These are phyloP conservation scores for Cercospora canescens DNA, from an alignment of 2,329 filamentous ascomycete genomes.

Conservation along the genomic window DNA sequence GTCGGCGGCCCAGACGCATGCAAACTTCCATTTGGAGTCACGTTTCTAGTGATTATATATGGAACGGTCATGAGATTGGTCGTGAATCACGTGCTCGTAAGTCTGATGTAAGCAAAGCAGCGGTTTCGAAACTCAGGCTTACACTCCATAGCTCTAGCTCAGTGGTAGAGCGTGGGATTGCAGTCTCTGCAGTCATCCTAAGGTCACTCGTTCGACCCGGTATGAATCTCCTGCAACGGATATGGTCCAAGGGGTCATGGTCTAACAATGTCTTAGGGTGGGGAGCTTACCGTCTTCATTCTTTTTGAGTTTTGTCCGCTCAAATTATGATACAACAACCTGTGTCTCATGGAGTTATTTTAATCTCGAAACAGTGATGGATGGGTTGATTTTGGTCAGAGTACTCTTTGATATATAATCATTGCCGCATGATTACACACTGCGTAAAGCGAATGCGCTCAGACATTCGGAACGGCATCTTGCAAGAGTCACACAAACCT, in stretches of 20 bases:
- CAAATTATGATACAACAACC: not conserved
- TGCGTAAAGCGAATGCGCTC: too few species aligned
- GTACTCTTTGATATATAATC: too few species aligned
- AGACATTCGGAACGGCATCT: too few species aligned
- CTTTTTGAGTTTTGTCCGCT: not conserved
- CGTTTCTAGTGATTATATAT: not conserved
- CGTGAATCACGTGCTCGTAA: not conserved
- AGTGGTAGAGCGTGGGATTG: conserved; percentile 33
- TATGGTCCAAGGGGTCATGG: not conserved
- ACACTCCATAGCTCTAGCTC: conserved; percentile 20
- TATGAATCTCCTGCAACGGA: not conserved
- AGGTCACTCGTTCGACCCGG: conserved; percentile 30
- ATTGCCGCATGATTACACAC: too few species aligned
- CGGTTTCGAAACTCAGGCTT: not conserved
- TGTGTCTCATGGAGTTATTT: too few species aligned
- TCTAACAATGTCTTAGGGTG: not conserved
- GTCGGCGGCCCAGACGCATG: too few species aligned
- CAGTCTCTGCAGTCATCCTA: conserved; percentile 24
- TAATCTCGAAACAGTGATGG: too few species aligned
- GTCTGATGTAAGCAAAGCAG: not conserved
- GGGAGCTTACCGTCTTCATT: not conserved
- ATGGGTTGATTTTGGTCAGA: too few species aligned
- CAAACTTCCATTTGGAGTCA: not conserved
- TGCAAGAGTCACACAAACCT: too few species aligned
- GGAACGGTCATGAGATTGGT: not conserved